Evolutionary conservation across 1,284 basidiomycete species (phyloP), one percentile per base, ranked within the genome.

Genomic region (Cystobasidiaceae sp.): DNA sequence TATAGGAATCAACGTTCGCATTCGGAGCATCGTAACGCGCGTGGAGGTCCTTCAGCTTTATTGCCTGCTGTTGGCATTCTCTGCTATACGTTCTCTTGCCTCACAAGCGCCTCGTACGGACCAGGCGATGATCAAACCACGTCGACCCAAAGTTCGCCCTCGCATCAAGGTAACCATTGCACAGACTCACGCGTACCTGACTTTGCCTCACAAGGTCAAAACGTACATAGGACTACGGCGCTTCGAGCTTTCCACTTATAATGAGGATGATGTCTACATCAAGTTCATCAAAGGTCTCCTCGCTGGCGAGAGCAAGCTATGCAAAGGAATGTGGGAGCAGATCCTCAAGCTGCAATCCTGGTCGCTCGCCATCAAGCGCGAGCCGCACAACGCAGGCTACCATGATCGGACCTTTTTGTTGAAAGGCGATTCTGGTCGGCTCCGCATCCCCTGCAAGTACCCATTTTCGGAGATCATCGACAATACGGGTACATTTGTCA

Each of bases 371-470:
- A 64, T 83, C 43, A 70, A 66, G 8, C 68, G 54, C 43, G 71
- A 57, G 21, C 72, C 71, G 25, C 68, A 73, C 32, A 73, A 75
- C 30, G 68, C 72, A 44, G 74, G 72, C 25, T 62, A 73, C 13
- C 76, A 76, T 23, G 66, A 56, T 0, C 68, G 71, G 51, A 59
- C 69, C 21, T 63, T 80, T 37, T 50, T 71, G 3, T 77, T 89
- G 43, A 80, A 82, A 46, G 85, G 83, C 23, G 85, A 88, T 45
- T 86, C 84, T 51, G 82, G 84, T 2, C 84, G 85, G 19, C 75
- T 97, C 17, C 83, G 86, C 19, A 86, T 97, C 41, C 93, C 94
- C 0, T 84, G 84, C 73, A 84, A 85, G 5, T 96, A 87, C 74
- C 76, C 88, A 34, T 77, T 93, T 44, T 84, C 88, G 17, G 64